A percentile compares a stretch with the other conserved stretches of the same genome.
These are phyloP conservation scores for Pseudomassariella vexata DNA, from an alignment of 2,329 filamentous ascomycete genomes.

Conservation along the genomic window DNA sequence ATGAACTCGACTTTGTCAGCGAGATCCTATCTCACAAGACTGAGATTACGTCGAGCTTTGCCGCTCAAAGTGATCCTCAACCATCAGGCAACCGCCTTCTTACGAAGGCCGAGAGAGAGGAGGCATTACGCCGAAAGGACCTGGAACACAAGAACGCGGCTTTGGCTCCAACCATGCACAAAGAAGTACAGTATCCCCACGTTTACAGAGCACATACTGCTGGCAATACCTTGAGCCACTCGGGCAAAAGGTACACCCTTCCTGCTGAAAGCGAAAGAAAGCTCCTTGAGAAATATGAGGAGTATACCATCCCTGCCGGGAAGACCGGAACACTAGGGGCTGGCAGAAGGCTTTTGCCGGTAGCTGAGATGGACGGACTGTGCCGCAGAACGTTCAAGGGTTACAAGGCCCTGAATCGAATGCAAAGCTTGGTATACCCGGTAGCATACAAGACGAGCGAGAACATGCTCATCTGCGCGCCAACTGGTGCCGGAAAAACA, in stretches of 20 bases:
- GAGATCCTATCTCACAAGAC: slow-evolving; percentile 76
- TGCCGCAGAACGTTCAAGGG: slow-evolving; percentile 90
- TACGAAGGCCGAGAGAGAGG: slow-evolving; percentile 71
- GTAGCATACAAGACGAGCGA: slow-evolving; percentile 94
- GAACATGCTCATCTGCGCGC: slow-evolving; percentile 98
- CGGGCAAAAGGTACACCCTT: slow-evolving; percentile 77
- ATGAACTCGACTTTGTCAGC: slow-evolving; percentile 88
- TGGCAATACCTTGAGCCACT: slow-evolving; percentile 76
- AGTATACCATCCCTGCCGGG: slow-evolving; percentile 79
- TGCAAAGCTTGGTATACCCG: slow-evolving; percentile 95
- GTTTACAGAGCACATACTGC: slow-evolving; percentile 81
- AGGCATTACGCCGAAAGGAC: slow-evolving; percentile 69
- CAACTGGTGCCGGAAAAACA: slow-evolving; percentile 97
- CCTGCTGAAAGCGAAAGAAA: slow-evolving; percentile 68
- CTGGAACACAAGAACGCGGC: slow-evolving; percentile 74
- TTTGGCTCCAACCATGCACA: slow-evolving; percentile 65
- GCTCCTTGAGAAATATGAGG: slow-evolving; percentile 76
- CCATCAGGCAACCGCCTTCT: slow-evolving; percentile 49
- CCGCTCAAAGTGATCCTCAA: slow-evolving; percentile 28
- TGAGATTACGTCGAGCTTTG: slow-evolving; percentile 52
- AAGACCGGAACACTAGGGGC: slow-evolving; percentile 68
- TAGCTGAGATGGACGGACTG: slow-evolving; percentile 79
- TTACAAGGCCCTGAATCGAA: slow-evolving; percentile 89
- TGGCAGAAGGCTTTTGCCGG: slow-evolving; percentile 70
- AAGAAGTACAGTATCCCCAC: slow-evolving; percentile 80